Evolutionary conservation across 345 rosid species (phyloP).

Genomic region (Laguncularia racemosa): DNA sequence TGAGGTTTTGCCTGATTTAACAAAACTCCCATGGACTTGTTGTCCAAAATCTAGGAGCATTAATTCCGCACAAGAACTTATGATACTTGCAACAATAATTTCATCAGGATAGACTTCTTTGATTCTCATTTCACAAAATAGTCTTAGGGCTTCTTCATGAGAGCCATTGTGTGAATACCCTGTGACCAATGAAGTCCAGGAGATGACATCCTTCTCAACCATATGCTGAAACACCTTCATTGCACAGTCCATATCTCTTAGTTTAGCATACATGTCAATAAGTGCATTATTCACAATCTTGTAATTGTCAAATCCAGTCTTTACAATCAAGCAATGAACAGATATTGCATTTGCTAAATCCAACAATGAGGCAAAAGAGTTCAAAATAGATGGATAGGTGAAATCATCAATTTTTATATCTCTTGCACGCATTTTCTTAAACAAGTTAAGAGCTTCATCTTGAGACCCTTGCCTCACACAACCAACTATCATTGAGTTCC

Average conservation of each 20-base stretch:
- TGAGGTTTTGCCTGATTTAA: constrained; percentile 51
- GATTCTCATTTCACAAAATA: constrained; percentile 56
- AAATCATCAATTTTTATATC: constrained; percentile 55
- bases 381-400: constrained; percentile 61
- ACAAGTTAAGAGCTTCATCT: constrained; percentile 55
- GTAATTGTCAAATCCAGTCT: constrained; percentile 59
- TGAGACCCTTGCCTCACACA: constrained; percentile 57
- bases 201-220: constrained; percentile 61
- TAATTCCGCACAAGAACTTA: constrained; percentile 72
- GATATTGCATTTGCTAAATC: constrained; percentile 36
- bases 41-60: constrained; percentile 69
- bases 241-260: constrained; percentile 46
- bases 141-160: constrained; percentile 55
- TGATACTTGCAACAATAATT: constrained; percentile 49
- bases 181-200: constrained; percentile 91
- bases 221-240: constrained; percentile 51
- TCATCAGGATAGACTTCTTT: constrained; percentile 53
- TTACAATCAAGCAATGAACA: constrained; percentile 64
- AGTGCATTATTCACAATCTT: constrained; percentile 75
- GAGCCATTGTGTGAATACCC: constrained; percentile 56
- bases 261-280: constrained; percentile 84
- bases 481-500: constrained; percentile 82
- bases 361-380: constrained; percentile 48
- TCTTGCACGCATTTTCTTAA: constrained; percentile 51
- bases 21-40: constrained; percentile 60